Base-by-base conservation (phyloP, 306 rosid genomes). In the Fragaria vesca region DNA sequence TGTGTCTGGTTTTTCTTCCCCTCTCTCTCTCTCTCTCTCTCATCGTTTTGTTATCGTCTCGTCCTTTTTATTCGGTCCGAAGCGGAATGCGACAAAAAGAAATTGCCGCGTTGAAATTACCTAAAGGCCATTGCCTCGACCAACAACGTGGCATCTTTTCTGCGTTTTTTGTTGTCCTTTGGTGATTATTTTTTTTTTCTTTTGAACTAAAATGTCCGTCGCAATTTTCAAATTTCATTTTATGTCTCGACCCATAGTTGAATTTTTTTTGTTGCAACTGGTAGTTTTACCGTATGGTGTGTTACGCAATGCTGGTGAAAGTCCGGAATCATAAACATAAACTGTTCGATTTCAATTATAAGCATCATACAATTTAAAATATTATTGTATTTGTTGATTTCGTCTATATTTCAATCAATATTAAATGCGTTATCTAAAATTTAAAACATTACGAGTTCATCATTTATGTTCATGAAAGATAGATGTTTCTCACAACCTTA, bases 31-130 rank as follows among this genome's bases (percentile, higher is more conserved):
- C 13, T 3, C 28, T 8, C 43, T 63, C 43, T 16, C 45, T 32
- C 69, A 1, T 2, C 24, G 12, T 12, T 5, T 1, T 66, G 70
- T 36, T 66, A 66, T 66, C 70, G 70, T 10, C 26, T 36, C 6
- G 21, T 16, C 70, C 18, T 36, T 66, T 17, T 66, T 66, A 66
- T 36, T 66, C 26, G 45, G 70, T 65, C 24, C 46, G 26, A 6
- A 65, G 69, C 26, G 46, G 24, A 61, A 61, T 61, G 67, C 42
- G 42, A n/a, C 42, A 66, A 66, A 34, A 66, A 16, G 46, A 65
- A 34, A 65, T 32, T 17, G 69, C 45, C 24, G 24, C 12, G 12
- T 26, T 6, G 45, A 66, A 66, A 38, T 66, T 36, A 66, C 70
- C 6, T 8, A 8, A 18, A 34, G 2, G 47, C 70, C 70, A 36